phyloP scores from a whole-genome alignment of 2,329 filamentous ascomycete genomes.

The Talaromyces sp. region DNA sequence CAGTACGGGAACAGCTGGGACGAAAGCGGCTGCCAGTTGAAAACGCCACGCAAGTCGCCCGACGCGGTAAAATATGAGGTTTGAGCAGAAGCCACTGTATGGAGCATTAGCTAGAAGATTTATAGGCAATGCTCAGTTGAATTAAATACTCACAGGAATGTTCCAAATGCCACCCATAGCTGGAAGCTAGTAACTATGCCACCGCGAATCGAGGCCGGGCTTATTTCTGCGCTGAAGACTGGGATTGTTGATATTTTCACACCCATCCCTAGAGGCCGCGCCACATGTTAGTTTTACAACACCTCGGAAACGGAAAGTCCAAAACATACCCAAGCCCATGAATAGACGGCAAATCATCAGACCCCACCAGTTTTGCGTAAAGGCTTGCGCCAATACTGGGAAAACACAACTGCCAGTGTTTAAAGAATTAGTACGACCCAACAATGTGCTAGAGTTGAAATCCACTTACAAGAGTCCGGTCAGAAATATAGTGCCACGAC shows the following conservation, averaged over 20 bases:
- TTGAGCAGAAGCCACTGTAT: conserved; percentile 44
- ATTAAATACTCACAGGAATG: conserved; percentile 21
- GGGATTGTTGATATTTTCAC: conserved; percentile 32
- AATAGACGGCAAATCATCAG: conserved; percentile 30
- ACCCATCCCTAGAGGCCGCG: conserved; percentile 23
- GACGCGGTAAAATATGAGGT: conserved; percentile 25
- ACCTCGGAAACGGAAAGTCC: background rate
- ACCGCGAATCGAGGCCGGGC: conserved; percentile 30
- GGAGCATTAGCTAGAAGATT: background rate
- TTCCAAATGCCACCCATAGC: conserved; percentile 31
- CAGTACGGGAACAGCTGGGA: conserved; percentile 45
- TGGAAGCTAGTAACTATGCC: conserved; percentile 33
- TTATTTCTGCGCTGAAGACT: conserved; percentile 32
- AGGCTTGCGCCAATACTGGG: conserved; percentile 31
- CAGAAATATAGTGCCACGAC: conserved; percentile 32
- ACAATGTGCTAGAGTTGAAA: no score
- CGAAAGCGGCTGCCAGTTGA: conserved; percentile 42
- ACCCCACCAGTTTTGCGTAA: conserved; percentile 31
- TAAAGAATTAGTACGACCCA: background rate
- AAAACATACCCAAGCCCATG: conserved; percentile 28
- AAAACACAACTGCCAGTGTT: conserved; percentile 21
- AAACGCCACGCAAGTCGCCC: conserved; percentile 17
- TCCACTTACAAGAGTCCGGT: conserved; percentile 31
- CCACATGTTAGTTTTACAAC: background rate
- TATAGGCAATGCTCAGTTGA: background rate